Percentiles rank a stretch among this genome's conserved stretches.
phyloP scores from a whole-genome alignment of 495 filamentous ascomycete genomes.

The Hypoxylon intermedium region DNA sequence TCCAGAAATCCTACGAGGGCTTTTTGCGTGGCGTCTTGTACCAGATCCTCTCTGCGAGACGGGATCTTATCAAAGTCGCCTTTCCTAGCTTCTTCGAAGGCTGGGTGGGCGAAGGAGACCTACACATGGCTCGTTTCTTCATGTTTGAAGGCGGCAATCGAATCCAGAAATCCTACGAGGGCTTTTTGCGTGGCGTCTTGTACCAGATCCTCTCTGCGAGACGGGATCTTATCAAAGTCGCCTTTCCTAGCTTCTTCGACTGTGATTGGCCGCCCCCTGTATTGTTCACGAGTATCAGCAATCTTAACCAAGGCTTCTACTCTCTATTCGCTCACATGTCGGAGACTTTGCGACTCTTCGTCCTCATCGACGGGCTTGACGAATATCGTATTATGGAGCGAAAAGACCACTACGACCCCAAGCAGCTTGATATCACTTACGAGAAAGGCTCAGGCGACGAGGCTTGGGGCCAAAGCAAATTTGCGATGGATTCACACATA shows the following conservation, averaged over 20 bases:
- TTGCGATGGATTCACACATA: slow-evolving; percentile 35
- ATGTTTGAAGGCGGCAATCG: slow-evolving; percentile 51
- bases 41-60: slow-evolving; percentile 45
- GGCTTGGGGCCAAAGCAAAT: slow-evolving; percentile 44
- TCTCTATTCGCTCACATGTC: slow-evolving; percentile 42
- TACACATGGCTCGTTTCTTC: slow-evolving; percentile 47
- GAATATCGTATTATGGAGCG: slow-evolving; percentile 45
- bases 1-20: slow-evolving; percentile 54
- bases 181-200: slow-evolving; percentile 49
- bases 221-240: slow-evolving; percentile 40
- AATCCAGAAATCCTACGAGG: slow-evolving; percentile 52
- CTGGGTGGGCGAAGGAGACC: slow-evolving; percentile 26
- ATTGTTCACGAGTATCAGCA: slow-evolving; percentile 39
- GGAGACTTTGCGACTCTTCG: slow-evolving; percentile 32
- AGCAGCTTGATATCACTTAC: slow-evolving; percentile 38
- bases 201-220: slow-evolving; percentile 46
- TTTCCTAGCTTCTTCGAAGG: slow-evolving; percentile 44
- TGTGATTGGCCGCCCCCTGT: slow-evolving; percentile 39
- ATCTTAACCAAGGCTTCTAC: slow-evolving; percentile 43
- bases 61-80: slow-evolving; percentile 39
- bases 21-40: slow-evolving; percentile 49
- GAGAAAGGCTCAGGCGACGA: slow-evolving; percentile 37
- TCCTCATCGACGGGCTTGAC: slow-evolving; percentile 44
- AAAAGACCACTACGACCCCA: slow-evolving; percentile 40
- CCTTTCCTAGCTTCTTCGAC: slow-evolving; percentile 43